These are phyloP conservation scores for Naematelia encephala DNA, from an alignment of 768 basidiomycete species.

Conservation along the genomic window DNA sequence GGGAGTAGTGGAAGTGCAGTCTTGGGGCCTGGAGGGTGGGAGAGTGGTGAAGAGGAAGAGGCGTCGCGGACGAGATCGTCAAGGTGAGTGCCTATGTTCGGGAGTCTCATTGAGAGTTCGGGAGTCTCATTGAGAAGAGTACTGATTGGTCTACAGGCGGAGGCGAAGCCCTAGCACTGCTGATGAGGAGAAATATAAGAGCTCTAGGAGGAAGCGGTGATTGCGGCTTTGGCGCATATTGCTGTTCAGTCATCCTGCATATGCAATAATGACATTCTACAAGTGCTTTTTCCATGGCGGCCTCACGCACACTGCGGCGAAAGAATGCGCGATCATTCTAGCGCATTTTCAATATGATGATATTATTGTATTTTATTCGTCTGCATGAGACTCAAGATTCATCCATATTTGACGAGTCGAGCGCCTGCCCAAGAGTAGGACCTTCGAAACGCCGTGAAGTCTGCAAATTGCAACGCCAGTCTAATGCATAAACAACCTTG, in stretches of 20 bases:
- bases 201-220: conserved; percentile 18
- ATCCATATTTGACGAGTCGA: too few relatives aligned
- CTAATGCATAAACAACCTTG: too few relatives aligned
- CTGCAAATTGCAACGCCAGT: too few relatives aligned
- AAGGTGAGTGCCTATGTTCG: conserved; percentile 29
- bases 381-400: too few relatives aligned
- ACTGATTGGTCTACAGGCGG: not conserved
- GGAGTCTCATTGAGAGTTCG: too few relatives aligned
- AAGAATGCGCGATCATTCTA: not conserved
- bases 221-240: not conserved
- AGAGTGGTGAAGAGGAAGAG: conserved; percentile 25
- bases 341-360: too few relatives aligned
- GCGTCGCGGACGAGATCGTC: conserved; percentile 25
- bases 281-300: not conserved
- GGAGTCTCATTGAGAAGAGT: not conserved
- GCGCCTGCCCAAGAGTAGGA: too few relatives aligned
- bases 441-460: too few relatives aligned
- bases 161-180: conserved; percentile 16
- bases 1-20: conserved; percentile 17
- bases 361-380: too few relatives aligned
- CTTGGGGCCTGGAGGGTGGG: conserved; percentile 43
- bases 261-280: not conserved
- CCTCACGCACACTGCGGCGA: not conserved
- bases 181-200: conserved; percentile 16
- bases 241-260: too few relatives aligned